Evolutionary conservation across 805 yeast species (phyloP).

Genomic region (Yarrowia alimentaria): DNA sequence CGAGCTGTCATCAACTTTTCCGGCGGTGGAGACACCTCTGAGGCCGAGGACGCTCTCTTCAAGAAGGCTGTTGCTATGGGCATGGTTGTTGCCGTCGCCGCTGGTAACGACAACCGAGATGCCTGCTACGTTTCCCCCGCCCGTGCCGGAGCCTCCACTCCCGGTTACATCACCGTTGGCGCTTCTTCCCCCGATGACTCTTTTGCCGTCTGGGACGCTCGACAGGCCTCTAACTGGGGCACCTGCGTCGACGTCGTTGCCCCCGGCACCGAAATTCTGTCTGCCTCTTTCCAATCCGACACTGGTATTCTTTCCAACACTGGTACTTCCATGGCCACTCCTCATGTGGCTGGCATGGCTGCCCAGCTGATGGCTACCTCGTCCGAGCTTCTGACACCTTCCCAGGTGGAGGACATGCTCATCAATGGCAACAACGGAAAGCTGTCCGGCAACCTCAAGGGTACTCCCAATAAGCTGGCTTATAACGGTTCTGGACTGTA

Average conservation of each 20-base stretch:
- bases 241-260: conserved; percentile 94
- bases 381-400: conserved; percentile 1
- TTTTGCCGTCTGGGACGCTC: not conserved
- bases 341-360: conserved; percentile 89
- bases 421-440: not conserved
- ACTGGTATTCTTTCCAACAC: conserved; percentile 43
- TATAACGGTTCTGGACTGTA: conserved; percentile 2
- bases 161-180: conserved; percentile 78
- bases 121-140: conserved; percentile 95
- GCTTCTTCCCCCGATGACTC: conserved; percentile 45
- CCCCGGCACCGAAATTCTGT: conserved; percentile 86
- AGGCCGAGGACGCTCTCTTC: conserved; percentile 81
- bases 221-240: conserved; percentile 63
- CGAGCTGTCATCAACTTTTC: conserved; percentile 68
- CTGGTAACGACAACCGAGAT: conserved; percentile 91
- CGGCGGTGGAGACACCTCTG: conserved; percentile 88
- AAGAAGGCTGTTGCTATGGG: conserved; percentile 88
- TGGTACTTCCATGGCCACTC: conserved; percentile 98
- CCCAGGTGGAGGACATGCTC: conserved; percentile 2
- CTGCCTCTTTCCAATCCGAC: conserved; percentile 43
- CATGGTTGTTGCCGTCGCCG: conserved; percentile 87
- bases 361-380: conserved; percentile 54
- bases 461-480: conserved; percentile 11
- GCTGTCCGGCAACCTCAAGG: conserved; percentile 1
- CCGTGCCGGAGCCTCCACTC: conserved; percentile 43